Evolutionary conservation across 2,329 filamentous ascomycete species (phyloP).

Genomic region (Aulographum hederae): DNA sequence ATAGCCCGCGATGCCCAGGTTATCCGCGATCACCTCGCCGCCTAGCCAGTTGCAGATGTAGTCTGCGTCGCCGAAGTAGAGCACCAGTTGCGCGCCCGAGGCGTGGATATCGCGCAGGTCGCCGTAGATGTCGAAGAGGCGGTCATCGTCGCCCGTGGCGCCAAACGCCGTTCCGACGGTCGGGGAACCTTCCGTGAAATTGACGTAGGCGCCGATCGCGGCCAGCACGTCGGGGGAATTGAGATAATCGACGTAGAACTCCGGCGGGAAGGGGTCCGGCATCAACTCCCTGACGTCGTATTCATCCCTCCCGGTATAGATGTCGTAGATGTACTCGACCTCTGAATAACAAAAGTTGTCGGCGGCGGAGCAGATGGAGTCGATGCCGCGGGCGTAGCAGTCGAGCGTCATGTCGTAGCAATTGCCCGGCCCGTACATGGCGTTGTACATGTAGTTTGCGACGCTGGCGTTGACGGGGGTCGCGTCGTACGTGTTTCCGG

Average conservation of each 20-base stretch:
- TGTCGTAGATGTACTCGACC: slow-evolving; percentile 34
- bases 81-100: slow-evolving; percentile 21
- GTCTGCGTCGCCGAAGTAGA: slow-evolving; percentile 30
- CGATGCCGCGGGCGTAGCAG: slow-evolving; percentile 32
- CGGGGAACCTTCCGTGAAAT: slow-evolving; percentile 32
- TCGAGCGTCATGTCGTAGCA: slow-evolving; percentile 38
- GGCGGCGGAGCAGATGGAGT: slow-evolving; percentile 33
- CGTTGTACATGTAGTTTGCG: slow-evolving; percentile 36
- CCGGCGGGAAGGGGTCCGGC: slow-evolving; percentile 39
- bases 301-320: slow-evolving; percentile 34
- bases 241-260: slow-evolving; percentile 37
- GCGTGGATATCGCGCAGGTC: slow-evolving; percentile 20
- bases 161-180: slow-evolving; percentile 26
- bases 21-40: slow-evolving; percentile 20
- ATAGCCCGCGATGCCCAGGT: slow-evolving; percentile 24
- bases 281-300: slow-evolving; percentile 40
- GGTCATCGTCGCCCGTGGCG: slow-evolving; percentile 30
- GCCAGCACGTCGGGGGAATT: slow-evolving; percentile 34
- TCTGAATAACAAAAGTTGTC: slow-evolving; percentile 36
- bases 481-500: slow-evolving; percentile 39
- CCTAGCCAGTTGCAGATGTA: slow-evolving; percentile 31
- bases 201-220: slow-evolving; percentile 41
- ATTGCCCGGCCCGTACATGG: slow-evolving; percentile 40
- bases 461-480: slow-evolving; percentile 31
- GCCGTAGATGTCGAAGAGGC: slow-evolving; percentile 23